Percentiles rank a stretch among this genome's conserved stretches.
Conservation (phyloP, 306 rosid genomes). For the Glycine soja region DNA sequence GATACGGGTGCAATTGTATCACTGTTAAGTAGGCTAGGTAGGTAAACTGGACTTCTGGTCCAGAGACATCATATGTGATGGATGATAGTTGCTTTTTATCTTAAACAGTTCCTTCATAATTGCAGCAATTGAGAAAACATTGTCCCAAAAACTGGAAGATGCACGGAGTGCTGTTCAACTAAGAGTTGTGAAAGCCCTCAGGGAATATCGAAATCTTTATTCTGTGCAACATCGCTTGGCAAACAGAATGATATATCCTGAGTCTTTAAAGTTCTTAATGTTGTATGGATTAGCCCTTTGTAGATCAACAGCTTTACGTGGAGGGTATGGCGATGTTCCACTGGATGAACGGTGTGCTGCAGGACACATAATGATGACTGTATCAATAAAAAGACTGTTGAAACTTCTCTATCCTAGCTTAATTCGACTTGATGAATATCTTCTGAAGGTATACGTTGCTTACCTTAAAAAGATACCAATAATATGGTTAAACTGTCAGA, state of each 20-base stretch:
- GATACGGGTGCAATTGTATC: conserved; percentile 90
- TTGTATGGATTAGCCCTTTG: conserved; percentile 89
- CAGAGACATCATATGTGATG: conserved; percentile 27
- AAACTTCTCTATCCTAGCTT: conserved; percentile 88
- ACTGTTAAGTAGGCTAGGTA: conserved; percentile 88
- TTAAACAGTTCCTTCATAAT: conserved; percentile 49
- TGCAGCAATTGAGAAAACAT: conserved; percentile 93
- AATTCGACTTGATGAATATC: conserved; percentile 81
- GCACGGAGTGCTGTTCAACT: conserved; percentile 82
- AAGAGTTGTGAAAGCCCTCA: conserved; percentile 84
- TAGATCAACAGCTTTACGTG: conserved; percentile 87
- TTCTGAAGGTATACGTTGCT: conserved; percentile 67
- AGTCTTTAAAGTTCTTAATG: conserved; percentile 78
- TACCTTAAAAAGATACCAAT: conserved; percentile 27
- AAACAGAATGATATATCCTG: conserved; percentile 93
- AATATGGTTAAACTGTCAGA: conserved; percentile 15
- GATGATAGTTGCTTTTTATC: conserved; percentile 46
- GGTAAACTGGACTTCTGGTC: conserved; percentile 36
- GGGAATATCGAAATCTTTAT: conserved; percentile 86
- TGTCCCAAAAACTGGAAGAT: conserved; percentile 89
- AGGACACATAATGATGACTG: conserved; percentile 85
- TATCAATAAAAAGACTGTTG: conserved; percentile 82
- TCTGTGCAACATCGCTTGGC: conserved; percentile 95
- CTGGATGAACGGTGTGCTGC: conserved; percentile 94
- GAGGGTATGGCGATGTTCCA: conserved; percentile 81